phyloP scores from a whole-genome alignment of 1,284 basidiomycete species.

The Ustilago tritici region DNA sequence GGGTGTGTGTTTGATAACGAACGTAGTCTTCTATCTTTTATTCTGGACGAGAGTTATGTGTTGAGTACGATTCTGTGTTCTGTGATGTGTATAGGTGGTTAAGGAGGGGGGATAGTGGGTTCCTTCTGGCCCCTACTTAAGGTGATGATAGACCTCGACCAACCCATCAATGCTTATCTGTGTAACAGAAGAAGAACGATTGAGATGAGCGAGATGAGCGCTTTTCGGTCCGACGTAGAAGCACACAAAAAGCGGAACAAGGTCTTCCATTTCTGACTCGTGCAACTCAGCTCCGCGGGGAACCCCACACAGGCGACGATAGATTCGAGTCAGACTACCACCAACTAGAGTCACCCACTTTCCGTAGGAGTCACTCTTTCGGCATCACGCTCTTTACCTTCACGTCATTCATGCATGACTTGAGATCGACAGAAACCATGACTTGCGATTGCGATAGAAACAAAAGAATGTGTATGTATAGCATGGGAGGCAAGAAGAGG shows the following conservation, averaged over 20 bases:
- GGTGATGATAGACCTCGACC: too few species aligned
- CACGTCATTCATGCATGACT: background rate
- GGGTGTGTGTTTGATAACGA: too few species aligned
- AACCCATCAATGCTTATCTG: background rate
- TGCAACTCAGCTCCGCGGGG: constrained; percentile 17
- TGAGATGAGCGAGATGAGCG: too few species aligned
- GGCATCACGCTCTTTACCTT: background rate
- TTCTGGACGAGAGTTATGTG: too few species aligned
- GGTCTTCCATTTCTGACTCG: constrained; percentile 28
- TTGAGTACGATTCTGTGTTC: too few species aligned
- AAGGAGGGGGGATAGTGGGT: too few species aligned
- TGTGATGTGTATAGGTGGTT: too few species aligned
- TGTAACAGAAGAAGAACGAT: too few species aligned
- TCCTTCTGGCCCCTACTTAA: too few species aligned
- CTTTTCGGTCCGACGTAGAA: too few species aligned
- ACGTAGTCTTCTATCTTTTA: too few species aligned
- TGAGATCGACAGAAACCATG: background rate
- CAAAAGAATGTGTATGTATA: constrained; percentile 10
- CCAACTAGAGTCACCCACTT: background rate
- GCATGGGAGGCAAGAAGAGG: background rate
- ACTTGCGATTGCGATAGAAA: background rate
- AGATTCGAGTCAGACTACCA: constrained; percentile 8
- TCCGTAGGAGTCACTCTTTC: constrained; percentile 16
- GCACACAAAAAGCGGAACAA: constrained; percentile 9
- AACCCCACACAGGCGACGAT: background rate